Evolutionary conservation across 441 rosid genomes (phyloP).

Genomic region (Eruca vesicaria): DNA sequence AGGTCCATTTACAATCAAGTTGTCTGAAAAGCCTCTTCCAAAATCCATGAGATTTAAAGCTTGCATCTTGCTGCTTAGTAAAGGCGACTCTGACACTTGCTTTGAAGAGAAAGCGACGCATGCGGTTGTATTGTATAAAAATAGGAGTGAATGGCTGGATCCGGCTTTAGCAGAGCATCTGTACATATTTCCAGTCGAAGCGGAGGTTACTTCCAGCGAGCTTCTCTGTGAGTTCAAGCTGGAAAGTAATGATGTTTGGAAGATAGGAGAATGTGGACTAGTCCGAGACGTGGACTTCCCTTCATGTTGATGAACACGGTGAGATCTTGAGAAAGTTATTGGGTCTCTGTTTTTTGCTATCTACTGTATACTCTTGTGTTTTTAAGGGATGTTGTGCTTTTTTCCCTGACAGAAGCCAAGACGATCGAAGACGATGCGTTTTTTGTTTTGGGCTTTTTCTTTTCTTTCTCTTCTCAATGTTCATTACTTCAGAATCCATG

Average conservation of each 20-base stretch:
- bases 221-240: neutral
- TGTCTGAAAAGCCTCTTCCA: slow-evolving; percentile 1
- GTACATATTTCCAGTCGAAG: neutral
- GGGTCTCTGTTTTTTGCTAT: no score
- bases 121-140: neutral
- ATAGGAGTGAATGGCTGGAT: neutral
- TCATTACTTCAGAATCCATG: no score
- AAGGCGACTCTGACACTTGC: neutral
- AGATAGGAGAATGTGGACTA: neutral
- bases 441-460: no score
- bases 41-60: neutral
- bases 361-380: neutral
- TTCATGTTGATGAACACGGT: neutral
- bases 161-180: neutral
- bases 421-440: neutral
- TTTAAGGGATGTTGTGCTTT: no score
- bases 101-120: neutral
- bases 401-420: no score
- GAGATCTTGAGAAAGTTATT: no score
- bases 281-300: neutral
- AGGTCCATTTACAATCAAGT: neutral
- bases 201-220: neutral
- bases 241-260: neutral
- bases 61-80: neutral
- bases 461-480: no score